A percentile compares a stretch with the other conserved stretches of the same genome.
Evolutionary conservation across 192 early-diverging fungal genomes (phyloP).

Genomic region (Anaeromyces robustus): DNA sequence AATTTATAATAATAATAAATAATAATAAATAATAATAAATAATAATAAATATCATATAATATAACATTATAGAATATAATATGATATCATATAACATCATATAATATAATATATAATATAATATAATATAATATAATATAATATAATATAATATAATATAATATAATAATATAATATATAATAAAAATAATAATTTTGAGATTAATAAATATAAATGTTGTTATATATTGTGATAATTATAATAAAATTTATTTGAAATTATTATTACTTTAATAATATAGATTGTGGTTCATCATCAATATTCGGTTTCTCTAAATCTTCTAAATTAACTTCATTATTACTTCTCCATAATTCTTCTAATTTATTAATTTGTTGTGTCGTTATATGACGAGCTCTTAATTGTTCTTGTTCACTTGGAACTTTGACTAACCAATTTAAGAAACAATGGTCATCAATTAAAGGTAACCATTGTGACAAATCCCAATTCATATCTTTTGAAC

Average conservation of each 20-base stretch:
- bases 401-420: constrained; percentile 73
- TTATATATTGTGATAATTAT: too few species aligned
- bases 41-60: too few species aligned
- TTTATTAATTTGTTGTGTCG: constrained; percentile 60
- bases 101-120: too few species aligned
- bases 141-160: too few species aligned
- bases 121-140: too few species aligned
- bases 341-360: constrained; percentile 86
- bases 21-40: too few species aligned
- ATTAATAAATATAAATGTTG: too few species aligned
- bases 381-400: constrained; percentile 67
- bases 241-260: neutral
- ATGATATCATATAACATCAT: too few species aligned
- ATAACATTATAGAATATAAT: too few species aligned
- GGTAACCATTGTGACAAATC: constrained; percentile 93
- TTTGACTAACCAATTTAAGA: constrained; percentile 89
- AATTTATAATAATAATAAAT: too few species aligned
- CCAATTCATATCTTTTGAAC: constrained; percentile 85
- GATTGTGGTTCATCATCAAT: constrained; percentile 73
- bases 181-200: too few species aligned
- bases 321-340: constrained; percentile 46
- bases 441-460: constrained; percentile 85
- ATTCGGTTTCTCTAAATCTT: constrained; percentile 58
- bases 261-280: constrained; percentile 52
- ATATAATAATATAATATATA: too few species aligned